phyloP scores from a whole-genome alignment of 805 yeast species.

The Saturnispora quitensis region DNA sequence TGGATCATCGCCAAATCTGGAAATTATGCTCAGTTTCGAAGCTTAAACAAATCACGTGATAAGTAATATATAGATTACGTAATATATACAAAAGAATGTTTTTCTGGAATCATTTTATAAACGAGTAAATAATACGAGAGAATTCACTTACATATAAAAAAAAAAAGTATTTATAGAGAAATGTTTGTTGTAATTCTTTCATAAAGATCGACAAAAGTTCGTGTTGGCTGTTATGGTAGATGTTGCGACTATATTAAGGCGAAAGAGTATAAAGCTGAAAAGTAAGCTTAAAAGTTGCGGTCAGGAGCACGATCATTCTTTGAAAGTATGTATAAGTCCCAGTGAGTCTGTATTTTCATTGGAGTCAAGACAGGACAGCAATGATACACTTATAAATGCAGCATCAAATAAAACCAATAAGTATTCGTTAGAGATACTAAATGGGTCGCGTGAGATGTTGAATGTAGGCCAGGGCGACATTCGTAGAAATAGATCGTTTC shows the following conservation, averaged over 20 bases:
- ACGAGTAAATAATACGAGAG: not conserved
- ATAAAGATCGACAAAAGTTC: no score
- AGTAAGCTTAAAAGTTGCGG: not conserved
- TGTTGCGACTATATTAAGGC: slow-evolving; percentile 7
- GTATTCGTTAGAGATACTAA: not conserved
- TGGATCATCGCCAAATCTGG: slow-evolving; percentile 4
- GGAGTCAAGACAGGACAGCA: not conserved
- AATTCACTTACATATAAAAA: not conserved
- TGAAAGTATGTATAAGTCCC: not conserved
- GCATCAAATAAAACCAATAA: not conserved
- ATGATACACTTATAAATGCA: not conserved
- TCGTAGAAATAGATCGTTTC: not conserved
- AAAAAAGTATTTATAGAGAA: not conserved
- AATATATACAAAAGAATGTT: not conserved
- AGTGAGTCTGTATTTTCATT: not conserved
- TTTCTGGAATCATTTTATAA: not conserved
- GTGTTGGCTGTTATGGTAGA: slow-evolving; percentile 3
- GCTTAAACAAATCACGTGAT: not conserved
- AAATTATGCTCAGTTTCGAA: not conserved
- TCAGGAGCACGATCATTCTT: not conserved
- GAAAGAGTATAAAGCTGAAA: slow-evolving; percentile 7
- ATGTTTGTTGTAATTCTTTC: not conserved
- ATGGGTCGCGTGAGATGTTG: not conserved
- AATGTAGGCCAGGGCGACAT: not conserved
- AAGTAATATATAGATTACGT: not conserved